Conservation (phyloP, 139 green algal genomes). For the Chlamydomonas schloesseri region DNA sequence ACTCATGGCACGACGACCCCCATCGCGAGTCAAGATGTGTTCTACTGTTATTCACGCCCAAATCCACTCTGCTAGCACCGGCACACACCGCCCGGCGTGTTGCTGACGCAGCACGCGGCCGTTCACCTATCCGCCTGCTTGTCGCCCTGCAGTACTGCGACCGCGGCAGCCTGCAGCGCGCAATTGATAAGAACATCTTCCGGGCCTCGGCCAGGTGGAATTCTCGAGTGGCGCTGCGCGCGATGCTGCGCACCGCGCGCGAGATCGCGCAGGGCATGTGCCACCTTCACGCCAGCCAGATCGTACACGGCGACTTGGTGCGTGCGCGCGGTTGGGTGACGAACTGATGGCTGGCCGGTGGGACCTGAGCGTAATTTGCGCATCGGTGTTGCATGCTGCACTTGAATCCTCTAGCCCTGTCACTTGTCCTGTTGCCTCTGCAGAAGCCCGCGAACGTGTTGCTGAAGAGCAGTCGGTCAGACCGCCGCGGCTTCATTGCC, state of each 20-base stretch:
- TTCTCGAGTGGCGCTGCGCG: constrained; percentile 30
- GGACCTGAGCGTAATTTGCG: too few species aligned
- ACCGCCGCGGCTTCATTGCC: constrained; percentile 62
- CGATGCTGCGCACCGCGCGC: constrained; percentile 36
- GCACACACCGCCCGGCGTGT: too few species aligned
- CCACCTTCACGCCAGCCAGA: constrained; percentile 46
- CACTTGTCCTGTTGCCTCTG: too few species aligned
- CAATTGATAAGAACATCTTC: constrained; percentile 42
- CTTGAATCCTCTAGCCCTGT: too few species aligned
- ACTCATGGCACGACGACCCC: too few species aligned
- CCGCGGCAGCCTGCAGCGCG: constrained; percentile 23
- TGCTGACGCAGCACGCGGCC: too few species aligned
- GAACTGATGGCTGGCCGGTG: too few species aligned
- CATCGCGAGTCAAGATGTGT: too few species aligned
- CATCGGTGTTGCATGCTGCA: too few species aligned
- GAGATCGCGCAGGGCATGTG: constrained; percentile 48
- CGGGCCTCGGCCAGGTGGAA: constrained; percentile 12
- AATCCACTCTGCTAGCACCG: too few species aligned
- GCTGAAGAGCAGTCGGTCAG: constrained; percentile 51
- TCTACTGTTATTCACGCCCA: too few species aligned
- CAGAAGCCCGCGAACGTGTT: constrained; percentile 71
- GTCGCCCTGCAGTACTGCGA: constrained; percentile 22
- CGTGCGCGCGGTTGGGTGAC: too few species aligned
- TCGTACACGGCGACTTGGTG: constrained; percentile 53
- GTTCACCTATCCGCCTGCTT: neutral